Conservation (phyloP, 208 protist genomes). For the Blechomonas ayalai region DNA sequence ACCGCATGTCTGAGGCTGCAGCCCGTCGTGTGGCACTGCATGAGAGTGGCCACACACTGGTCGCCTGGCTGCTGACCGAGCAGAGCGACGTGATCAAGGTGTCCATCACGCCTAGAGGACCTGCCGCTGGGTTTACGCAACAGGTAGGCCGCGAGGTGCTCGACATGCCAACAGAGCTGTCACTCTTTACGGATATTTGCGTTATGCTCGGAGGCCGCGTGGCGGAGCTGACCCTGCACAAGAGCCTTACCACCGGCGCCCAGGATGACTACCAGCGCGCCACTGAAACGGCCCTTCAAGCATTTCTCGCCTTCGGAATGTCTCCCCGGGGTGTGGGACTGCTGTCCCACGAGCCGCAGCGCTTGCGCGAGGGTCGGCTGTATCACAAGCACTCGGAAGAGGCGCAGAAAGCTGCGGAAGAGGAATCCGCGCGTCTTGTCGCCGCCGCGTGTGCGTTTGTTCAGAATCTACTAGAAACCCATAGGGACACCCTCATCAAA, state of each 20-base stretch:
- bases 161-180: conserved; percentile 81
- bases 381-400: conserved; percentile 57
- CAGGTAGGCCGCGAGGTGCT: conserved; percentile 71
- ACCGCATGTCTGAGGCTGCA: conserved; percentile 46
- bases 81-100: conserved; percentile 92
- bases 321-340: conserved; percentile 52
- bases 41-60: conserved; percentile 95
- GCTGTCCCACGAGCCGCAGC: conserved; percentile 69
- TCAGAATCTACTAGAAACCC: conserved; percentile 26
- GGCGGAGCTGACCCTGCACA: conserved; percentile 91
- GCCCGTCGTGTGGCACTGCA: conserved; percentile 83
- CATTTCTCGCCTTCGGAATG: conserved; percentile 82
- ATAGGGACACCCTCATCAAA: conserved; percentile 29
- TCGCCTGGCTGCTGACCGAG: conserved; percentile 89
- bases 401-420: conserved; percentile 48
- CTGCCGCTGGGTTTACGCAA: conserved; percentile 71
- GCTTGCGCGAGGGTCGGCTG: conserved; percentile 70
- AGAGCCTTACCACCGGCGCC: conserved; percentile 84
- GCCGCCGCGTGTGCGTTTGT: conserved; percentile 39
- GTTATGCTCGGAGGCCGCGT: conserved; percentile 93
- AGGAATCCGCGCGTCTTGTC: conserved; percentile 58
- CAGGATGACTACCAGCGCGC: conserved; percentile 92
- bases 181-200: conserved; percentile 89
- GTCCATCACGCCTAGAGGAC: conserved; percentile 92
- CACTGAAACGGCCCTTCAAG: conserved; percentile 50